Base-by-base conservation (phyloP, 1,139 yeast genomes). In the Pichia sp. region DNA sequence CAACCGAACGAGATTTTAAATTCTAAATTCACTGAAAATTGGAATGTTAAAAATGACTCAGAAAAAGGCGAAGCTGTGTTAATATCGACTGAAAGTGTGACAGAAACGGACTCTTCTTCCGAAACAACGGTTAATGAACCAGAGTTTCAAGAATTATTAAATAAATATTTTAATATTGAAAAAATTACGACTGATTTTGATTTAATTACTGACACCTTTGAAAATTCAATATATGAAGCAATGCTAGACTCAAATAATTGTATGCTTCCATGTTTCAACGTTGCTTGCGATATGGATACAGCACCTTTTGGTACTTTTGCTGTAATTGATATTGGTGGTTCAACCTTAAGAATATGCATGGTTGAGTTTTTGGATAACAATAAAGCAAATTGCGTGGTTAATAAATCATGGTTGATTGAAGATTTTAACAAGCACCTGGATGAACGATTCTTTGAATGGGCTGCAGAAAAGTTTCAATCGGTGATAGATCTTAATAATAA, bases 281-380 rank as follows among this genome's bases (percentile, higher is more conserved):
- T 37, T 16, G 25, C 20, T 10, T 31, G 33, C 14, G 33, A 34
- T 22, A 20, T 31, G 20, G 9, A 15, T 4, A 11, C n/a, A 4
- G 6, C 26, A 13, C 26, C 34, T 7, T 22, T n/a, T 6, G 45
- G 41, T 3, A 22, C 18, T 2, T n/a, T 31, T 15, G 34, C 40
- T 2, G 42, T 45, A 19, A 33, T 45, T 25, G 48, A 45, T 28
- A 42, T 45, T 21, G 48, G 48, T 6, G 48, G 46, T 9, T 42
- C 48, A 3, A 45, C 44, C 3, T 30, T 45, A 13, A 20, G 48
- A 10, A 37, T 45, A 11, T 33, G 40, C 7, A 34, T 42, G 4
- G 44, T 45, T 6, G 11, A 37, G 10, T 39, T 45, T 33, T 13
- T 31, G 11, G 35, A 26, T 9, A 23, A 32, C n/a, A 21, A 25